Evolutionary conservation across 2,329 filamentous ascomycete genomes (phyloP), one percentile per base, ranked within the genome.

Genomic region (Torrubiella hemipterigena): DNA sequence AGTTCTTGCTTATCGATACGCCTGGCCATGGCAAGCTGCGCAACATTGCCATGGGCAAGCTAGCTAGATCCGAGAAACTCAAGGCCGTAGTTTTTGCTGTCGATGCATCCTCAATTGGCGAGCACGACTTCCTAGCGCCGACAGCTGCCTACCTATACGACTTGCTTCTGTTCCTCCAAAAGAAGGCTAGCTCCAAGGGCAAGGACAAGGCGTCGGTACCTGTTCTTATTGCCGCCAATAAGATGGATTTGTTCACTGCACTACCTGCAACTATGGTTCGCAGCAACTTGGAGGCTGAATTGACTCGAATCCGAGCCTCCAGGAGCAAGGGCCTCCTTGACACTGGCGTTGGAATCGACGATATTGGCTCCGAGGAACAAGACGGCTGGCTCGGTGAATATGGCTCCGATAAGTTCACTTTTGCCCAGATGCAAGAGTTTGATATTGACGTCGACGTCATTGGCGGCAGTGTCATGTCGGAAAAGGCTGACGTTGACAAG

Each of bases 11-110:
- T 20, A 61, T 83, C 49, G 91, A 98, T 59, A 96, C 89, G 1
- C 91, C 91, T 0, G 91, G 91, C 23, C 91, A 98, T 61, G 86
- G 85, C 46, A 98, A 98, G 60, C 74, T 98, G 36, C 83, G 91
- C 38, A 70, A 75, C 45, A 65, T 74, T 41, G 76, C 81, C 4
- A 63, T 81, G 36, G 55, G 63, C 25, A 61, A 58, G 32, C 57
- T 79, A 17, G 49, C 42, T 35, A 49, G 41, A 37, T 47, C 47
- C 19, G 49, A 57, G 31, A 69, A 70, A 41, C 60, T 89, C 29
- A 70, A 70, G 24, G 87, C 81, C 13, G 64, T 96, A 31, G 69
- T 96, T 31, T 98, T 89, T 54, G 61, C 95, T 39, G 73, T 94
- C n/a, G 91, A 98, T 54, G 81, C 87, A 9, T 77, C 81, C 4